Evolutionary conservation across 306 rosid species (phyloP).

Genomic region (Castanea sativa): DNA sequence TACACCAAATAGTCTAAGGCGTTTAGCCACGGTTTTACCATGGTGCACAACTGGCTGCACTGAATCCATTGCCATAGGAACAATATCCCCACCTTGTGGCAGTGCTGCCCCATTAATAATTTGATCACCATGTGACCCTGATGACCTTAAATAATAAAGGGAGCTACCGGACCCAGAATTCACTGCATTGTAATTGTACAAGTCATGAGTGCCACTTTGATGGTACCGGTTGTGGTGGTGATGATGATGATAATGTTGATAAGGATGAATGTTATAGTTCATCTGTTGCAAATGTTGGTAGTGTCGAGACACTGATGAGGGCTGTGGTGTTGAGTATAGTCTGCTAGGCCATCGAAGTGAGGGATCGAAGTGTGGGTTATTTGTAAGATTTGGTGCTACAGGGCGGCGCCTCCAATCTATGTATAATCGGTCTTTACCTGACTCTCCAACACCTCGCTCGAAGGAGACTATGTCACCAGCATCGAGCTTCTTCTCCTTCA

Average conservation of each 20-base stretch:
- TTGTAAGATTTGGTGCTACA: constrained; percentile 25
- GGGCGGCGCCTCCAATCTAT: constrained; percentile 73
- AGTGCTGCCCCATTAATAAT: constrained; percentile 9
- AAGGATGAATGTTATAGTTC: constrained; percentile 27
- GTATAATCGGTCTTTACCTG: constrained; percentile 45
- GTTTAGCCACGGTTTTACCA: constrained; percentile 13
- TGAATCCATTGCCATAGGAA: constrained; percentile 49
- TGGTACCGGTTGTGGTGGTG: background rate
- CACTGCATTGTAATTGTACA: constrained; percentile 8
- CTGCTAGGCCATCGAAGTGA: constrained; percentile 47
- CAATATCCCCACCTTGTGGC: constrained; percentile 16
- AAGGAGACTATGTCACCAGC: constrained; percentile 87
- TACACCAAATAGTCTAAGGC: constrained; percentile 77
- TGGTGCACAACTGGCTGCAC: constrained; percentile 34
- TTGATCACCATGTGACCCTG: constrained; percentile 16
- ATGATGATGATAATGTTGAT: constrained; percentile 20
- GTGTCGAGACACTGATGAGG: constrained; percentile 9
- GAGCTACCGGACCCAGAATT: constrained; percentile 32
- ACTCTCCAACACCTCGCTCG: constrained; percentile 68
- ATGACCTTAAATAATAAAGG: constrained; percentile 30
- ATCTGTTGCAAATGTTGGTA: constrained; percentile 33
- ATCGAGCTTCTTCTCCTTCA: constrained; percentile 77
- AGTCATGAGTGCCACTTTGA: constrained; percentile 3
- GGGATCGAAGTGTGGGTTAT: constrained; percentile 34
- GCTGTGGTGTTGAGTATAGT: constrained; percentile 39